Conservation (phyloP, 139 green algal genomes). For the Spirogloea muscicola region DNA sequence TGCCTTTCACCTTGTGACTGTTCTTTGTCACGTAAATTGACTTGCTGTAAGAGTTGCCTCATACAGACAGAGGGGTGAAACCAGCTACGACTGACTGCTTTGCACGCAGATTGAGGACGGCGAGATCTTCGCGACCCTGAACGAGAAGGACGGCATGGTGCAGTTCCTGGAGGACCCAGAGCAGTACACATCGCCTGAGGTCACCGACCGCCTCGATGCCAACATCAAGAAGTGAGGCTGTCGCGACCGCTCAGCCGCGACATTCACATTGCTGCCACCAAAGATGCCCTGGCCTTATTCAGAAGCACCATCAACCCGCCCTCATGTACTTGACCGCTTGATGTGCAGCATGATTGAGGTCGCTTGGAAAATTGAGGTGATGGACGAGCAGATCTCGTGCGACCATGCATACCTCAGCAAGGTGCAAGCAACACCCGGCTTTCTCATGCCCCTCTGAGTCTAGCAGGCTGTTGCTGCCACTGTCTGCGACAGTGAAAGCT, state of each 20-base stretch:
- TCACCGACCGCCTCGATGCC: background rate
- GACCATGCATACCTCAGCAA: conserved; percentile 33
- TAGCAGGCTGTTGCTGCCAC: background rate
- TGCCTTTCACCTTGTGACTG: background rate
- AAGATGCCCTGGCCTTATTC: background rate
- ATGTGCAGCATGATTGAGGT: conserved; percentile 21
- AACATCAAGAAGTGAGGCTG: conserved; percentile 34
- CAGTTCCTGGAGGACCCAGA: conserved; percentile 48
- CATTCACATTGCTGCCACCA: background rate
- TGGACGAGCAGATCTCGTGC: conserved; percentile 34
- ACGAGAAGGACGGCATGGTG: conserved; percentile 70
- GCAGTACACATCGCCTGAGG: conserved; percentile 31
- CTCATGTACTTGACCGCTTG: background rate
- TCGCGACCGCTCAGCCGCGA: background rate
- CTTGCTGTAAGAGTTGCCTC: too few species aligned
- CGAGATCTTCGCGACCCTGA: conserved; percentile 69
- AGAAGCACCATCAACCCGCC: background rate
- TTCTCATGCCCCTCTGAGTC: background rate
- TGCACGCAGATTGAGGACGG: conserved; percentile 57
- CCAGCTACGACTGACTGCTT: too few species aligned
- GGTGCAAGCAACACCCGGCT: background rate
- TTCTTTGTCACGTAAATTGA: too few species aligned
- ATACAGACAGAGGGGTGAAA: too few species aligned
- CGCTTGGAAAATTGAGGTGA: background rate
- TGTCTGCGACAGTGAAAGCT: background rate